Base-by-base conservation (phyloP, 1,284 basidiomycete genomes). In the Rhodotorula sp. region DNA sequence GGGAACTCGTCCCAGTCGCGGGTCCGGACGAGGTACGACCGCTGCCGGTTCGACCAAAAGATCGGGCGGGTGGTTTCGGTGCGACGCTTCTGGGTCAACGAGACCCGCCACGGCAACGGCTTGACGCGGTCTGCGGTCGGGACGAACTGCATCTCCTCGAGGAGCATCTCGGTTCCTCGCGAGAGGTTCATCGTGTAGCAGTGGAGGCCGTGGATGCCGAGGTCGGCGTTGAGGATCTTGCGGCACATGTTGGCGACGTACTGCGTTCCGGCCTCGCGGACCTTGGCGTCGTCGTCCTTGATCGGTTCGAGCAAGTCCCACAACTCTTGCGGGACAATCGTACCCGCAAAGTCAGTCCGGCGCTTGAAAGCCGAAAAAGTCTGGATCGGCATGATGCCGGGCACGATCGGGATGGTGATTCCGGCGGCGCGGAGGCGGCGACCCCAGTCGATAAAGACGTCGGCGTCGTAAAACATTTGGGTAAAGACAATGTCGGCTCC, bases 301-400 rank as follows among this genome's bases (percentile, higher is more conserved):
- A 98, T 91, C 1, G 86, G 86, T 54, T 91, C 87, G 1, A 99
- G 83, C 69, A 87, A 87, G 4, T 85, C 81, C 80, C 89, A 84
- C 56, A 97, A 83, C 42, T 82, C 79, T 6, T 85, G 82, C 0
- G 96, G 96, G 5, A 97, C 88, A 37, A 85, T 85, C 3, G 89
- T 88, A 51, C 91, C 91, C 76, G 91, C 93, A 33, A 99, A 84
- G 79, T 95, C 95, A 53, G 90, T 91, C 74, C 98, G 84, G 64
- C 96, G 89, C 62, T 90, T 84, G 82, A 99, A 99, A 1, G 94
- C 95, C 29, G 89, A 87, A 79, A 94, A 97, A 55, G 91, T 97
- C 79, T 99, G 96, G 69, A 99, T 92, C 0, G 96, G 96, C 95
- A 99, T 98, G 71, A 99, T 88, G 8, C 95, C 93, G 4, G 96